Evolutionary conservation across 495 filamentous ascomycete genomes (phyloP), one percentile per base, ranked within the genome.

Genomic region (Aspergillus steynii): DNA sequence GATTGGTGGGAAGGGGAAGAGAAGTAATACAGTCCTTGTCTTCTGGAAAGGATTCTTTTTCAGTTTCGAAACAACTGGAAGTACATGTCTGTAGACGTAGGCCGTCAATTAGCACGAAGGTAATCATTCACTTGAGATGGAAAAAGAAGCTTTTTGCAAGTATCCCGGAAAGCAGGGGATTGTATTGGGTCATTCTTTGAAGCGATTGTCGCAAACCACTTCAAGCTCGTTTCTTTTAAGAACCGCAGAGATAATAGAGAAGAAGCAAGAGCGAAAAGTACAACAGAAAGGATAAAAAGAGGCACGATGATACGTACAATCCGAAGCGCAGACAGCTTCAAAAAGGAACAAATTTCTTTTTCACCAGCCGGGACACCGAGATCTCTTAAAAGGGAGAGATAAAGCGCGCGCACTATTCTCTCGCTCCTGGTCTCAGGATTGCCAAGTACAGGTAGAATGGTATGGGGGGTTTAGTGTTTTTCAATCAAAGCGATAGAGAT

Each of bases 291-390:
- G 49, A 60, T 48, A 59, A 63, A 67, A 65, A 65, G 67, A 71
- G 69, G 65, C 71, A 59, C 56, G 62, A 70, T 58, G 42, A 79
- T 80, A 81, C 78, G 77, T 81, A 81, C 78, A 81, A 76, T 77
- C 69, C 68, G 70, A 73, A 74, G 66, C 67, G 56, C 62, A 70
- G 51, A 61, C 65, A 53, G 59, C 71, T 65, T 63, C 59, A 63
- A 66, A 57, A 54, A 60, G 54, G 46, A 70, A 71, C 63, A 72
- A 69, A 67, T 62, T 60, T 53, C 59, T 63, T 59, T 52, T 61
- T 61, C 59, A 60, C 60, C 59, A 65, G 52, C 59, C 65, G 63
- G 60, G 61, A 47, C 61, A 61, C 45, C 37, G 49, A 58, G 54
- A 37, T 55, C 55, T 48, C 52, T 53, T 63, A 60, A 20, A 56